Evolutionary conservation across 805 yeast genomes (phyloP).

Genomic region (Schwanniomyces yamadae): DNA sequence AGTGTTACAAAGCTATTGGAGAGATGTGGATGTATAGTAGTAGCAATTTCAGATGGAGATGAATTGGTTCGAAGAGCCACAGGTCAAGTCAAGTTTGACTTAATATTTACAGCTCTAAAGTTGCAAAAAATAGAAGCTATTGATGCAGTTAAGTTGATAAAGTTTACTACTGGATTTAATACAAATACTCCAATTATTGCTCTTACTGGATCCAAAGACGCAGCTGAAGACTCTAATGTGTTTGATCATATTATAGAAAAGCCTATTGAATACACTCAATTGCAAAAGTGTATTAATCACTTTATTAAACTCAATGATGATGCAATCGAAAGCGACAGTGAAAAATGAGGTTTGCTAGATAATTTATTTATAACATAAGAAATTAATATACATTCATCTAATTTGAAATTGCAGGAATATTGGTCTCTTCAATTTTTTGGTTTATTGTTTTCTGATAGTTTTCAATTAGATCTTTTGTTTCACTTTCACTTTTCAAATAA

Average conservation of each 20-base stretch:
- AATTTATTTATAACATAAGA: neutral
- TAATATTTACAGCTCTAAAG: conserved; percentile 74
- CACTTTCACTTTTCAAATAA: conserved; percentile 45
- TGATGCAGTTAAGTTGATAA: conserved; percentile 75
- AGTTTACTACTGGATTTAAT: conserved; percentile 75
- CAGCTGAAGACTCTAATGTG: conserved; percentile 52
- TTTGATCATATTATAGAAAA: conserved; percentile 75
- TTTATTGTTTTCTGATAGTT: neutral
- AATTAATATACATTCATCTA: conserved; percentile 3
- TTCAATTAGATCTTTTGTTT: conserved; percentile 10
- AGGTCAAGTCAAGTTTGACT: conserved; percentile 78
- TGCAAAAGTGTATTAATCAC: conserved; percentile 22
- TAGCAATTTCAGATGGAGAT: conserved; percentile 74
- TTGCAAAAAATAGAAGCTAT: conserved; percentile 65
- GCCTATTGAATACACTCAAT: conserved; percentile 44
- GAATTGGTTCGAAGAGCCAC: conserved; percentile 80
- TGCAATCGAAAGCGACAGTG: conserved; percentile 27
- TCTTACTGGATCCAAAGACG: conserved; percentile 67
- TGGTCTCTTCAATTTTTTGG: neutral
- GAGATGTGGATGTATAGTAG: conserved; percentile 74
- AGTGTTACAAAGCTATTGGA: conserved; percentile 63
- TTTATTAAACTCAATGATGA: conserved; percentile 19
- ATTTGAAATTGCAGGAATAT: neutral
- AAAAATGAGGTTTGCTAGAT: conserved; percentile 3
- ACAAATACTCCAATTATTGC: conserved; percentile 76